Base-by-base conservation (phyloP, 805 yeast species). In the Candida endomychidarum region DNA sequence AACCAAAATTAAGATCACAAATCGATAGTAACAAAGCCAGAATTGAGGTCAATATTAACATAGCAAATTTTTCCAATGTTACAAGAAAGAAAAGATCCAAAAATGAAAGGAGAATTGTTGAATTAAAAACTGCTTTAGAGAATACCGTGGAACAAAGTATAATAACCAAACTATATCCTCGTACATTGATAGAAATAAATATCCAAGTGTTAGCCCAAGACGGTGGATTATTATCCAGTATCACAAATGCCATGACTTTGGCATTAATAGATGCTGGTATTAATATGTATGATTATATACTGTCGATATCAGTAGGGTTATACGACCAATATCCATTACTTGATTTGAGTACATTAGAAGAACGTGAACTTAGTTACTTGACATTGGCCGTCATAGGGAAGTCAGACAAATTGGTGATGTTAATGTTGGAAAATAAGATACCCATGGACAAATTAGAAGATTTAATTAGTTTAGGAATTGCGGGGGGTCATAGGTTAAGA, bases 181-280 rank as follows among this genome's bases (percentile, higher is more conserved):
- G 96, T 46, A 88, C 97, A 0, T 72, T 80, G 26, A 86, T 93
- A n/a, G 78, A 77, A 29, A 74, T 91, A 5, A 75, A 78, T 31
- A 67, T 90, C 5, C 86, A 86, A 48, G 89, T 93, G 0, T 67
- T 93, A 38, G 80, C 88, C 10, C 87, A 88, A 54, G 99, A 93
- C 55, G 99, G 99, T 26, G 96, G 96, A 0, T 57, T 91, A 18
- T 60, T 91, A 47, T 78, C 96, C 0, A 73, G 85, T 1, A 78
- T 93, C 49, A 73, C 87, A 30, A 93, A 93, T 57, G 86, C 97
- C 8, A 77, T 86, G 30, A 87, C 96, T 1, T 66, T 93, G 51
- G 97, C 96, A 0, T 70, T 93, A 31, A 80, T 93, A 23, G 98
- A 93, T 63, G 97, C 98, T 2, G 98, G 98, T 36, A 82, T 93